Percentiles rank a stretch among this genome's conserved stretches.
Evolutionary conservation across 2,329 filamentous ascomycete species (phyloP).

Genomic region (Trichoderma sp.): DNA sequence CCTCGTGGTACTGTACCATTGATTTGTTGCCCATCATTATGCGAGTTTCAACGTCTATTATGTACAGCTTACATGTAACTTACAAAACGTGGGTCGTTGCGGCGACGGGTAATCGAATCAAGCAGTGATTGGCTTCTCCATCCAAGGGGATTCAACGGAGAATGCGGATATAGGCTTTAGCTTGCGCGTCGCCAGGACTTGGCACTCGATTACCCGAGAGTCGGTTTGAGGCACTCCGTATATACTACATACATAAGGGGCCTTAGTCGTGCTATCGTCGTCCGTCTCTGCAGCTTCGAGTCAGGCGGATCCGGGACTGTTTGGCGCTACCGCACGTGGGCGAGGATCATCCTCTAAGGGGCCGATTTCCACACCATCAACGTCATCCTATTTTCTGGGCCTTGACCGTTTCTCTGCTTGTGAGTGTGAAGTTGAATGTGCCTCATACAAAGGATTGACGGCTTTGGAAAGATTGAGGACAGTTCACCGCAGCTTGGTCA

Average conservation of each 20-base stretch:
- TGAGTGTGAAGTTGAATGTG: not conserved
- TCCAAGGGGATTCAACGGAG: not conserved
- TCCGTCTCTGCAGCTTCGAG: not conserved
- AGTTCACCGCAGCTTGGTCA: not conserved
- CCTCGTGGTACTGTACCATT: not conserved
- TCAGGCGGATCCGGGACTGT: not conserved
- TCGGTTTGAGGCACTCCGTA: not conserved
- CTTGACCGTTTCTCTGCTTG: not conserved
- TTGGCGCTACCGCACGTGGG: slow-evolving; percentile 1
- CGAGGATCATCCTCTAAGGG: slow-evolving; percentile 1
- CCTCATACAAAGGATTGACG: not conserved
- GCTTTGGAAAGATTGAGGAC: not conserved
- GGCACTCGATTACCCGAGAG: not conserved
- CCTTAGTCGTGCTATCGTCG: not conserved
- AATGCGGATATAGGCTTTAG: not conserved
- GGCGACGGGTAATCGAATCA: not conserved
- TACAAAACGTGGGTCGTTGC: slow-evolving; percentile 1
- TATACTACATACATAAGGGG: not conserved
- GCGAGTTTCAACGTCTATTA: not conserved
- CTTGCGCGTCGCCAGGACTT: not conserved
- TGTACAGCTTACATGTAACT: not conserved
- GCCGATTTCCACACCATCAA: not conserved
- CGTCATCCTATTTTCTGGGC: not conserved
- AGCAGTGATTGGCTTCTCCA: slow-evolving; percentile 1
- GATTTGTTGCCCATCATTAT: not conserved